Evolutionary conservation across 225 moss, liverwort and hornwort genomes (phyloP), one percentile per base, ranked within the genome.

Genomic region (Bryoerythrophyllum caledonicum): DNA sequence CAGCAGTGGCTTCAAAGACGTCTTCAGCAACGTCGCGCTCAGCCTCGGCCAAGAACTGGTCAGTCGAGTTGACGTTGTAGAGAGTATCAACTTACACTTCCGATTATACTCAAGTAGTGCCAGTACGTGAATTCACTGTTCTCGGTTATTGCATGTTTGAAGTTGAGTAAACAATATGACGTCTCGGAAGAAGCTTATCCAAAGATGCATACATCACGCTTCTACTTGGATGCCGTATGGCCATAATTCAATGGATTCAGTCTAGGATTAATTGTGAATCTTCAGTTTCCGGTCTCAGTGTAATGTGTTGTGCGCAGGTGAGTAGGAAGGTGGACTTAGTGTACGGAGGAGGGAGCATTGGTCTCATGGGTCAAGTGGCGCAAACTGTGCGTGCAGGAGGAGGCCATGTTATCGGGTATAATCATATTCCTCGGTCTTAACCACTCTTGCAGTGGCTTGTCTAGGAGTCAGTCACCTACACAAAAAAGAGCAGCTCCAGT

Each of bases 301-400:
- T 32, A 7, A 7, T 12, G 30, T 52, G 7, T 2, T 12, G 12
- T 12, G 10, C 67, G 4, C 92, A 95, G 90, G 91, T 95, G 79
- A 77, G 78, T 20, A 84, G 91, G 55, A 83, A 89, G 57, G 86
- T 93, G 49, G 84, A 93, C 74, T 77, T 95, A 67, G 93, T 95
- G 27, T 93, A 95, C 61, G 91, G 91, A 41, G 93, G 93, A 65
- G 95, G 95, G 66, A 93, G 90, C 67, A 82, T 85, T 40, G 95
- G 95, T 20, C 85, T 95, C 7, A 95, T 93, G 95, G 95, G 95
- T 46, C 87, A 88, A 78, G 91, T 93, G 52, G 84, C 91, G 1
- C 84, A 89, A 76, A 87, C 93, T 34, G 95, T 91, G 51, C 81
- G 85, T 67, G 78, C 78, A 14, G 88, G 88, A 37, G 93, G 93